phyloP scores from a whole-genome alignment of 768 basidiomycete species.

The Russula brevipes region DNA sequence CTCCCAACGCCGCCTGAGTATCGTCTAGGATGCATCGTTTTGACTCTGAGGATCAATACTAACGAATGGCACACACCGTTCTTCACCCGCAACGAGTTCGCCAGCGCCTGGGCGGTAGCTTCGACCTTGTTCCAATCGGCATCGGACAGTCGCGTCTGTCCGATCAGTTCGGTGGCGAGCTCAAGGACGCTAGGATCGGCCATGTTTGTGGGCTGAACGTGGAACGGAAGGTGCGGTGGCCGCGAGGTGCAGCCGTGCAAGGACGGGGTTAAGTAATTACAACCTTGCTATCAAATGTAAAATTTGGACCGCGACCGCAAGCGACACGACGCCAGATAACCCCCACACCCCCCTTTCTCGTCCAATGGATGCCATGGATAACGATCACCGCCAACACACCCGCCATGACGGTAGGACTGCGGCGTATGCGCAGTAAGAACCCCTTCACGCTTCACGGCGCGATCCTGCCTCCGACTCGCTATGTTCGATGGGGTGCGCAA shows the following conservation, averaged over 20 bases:
- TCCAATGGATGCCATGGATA: too few species aligned
- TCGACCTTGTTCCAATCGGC: conserved; percentile 23
- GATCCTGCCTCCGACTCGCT: too few species aligned
- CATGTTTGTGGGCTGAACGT: conserved; percentile 10
- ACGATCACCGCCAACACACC: too few species aligned
- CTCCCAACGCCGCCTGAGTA: conserved; percentile 64
- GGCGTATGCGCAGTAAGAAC: too few species aligned
- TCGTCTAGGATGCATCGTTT: conserved; percentile 45
- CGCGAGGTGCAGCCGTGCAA: neutral
- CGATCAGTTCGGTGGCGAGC: conserved; percentile 18
- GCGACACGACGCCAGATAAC: too few species aligned
- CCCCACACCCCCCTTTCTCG: too few species aligned
- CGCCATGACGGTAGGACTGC: too few species aligned
- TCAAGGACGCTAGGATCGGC: conserved; percentile 13
- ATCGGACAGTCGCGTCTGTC: conserved; percentile 16
- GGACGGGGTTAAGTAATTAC: too few species aligned
- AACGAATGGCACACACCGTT: conserved; percentile 11
- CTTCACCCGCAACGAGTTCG: conserved; percentile 19
- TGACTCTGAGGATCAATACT: neutral
- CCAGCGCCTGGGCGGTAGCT: conserved; percentile 17
- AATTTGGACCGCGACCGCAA: too few species aligned
- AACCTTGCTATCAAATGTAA: too few species aligned
- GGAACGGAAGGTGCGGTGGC: neutral
- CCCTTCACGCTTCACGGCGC: too few species aligned
- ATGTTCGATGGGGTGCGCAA: too few species aligned